Evolutionary conservation across 495 filamentous ascomycete genomes (phyloP), one percentile per base, ranked within the genome.

Genomic region (Sphaerosporella brunnea): DNA sequence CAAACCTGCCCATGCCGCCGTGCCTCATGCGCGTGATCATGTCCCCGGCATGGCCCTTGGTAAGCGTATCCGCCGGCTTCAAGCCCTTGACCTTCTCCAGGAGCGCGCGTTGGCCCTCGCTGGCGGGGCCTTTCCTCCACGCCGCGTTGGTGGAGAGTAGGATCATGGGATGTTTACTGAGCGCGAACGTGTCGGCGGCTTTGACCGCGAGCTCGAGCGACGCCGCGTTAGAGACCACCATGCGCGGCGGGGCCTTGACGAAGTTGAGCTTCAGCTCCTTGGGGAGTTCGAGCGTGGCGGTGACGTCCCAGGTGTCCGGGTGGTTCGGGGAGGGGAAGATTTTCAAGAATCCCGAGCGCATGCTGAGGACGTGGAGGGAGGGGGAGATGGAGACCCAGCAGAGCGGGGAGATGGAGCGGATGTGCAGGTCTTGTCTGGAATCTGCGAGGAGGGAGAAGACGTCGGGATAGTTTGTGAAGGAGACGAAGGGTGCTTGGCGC

Each of bases 21-120:
- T 83, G 78, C 53, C 78, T 84, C 48, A 94, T 54, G 59, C 93
- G 93, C 1, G 82, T 92, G 50, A 96, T 93, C 74, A 94, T 84
- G 65, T 97, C 90, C 16, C 71, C 71, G 25, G 90, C 92, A 55
- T 75, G 73, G 1, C 90, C 90, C 46, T 84, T 84, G 3, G 75
- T 92, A 35, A 94, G 49, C 90, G 57, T 40, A 69, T 64, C n/a
- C 4, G n/a, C 20, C 19, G 4, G n/a, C 16, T 38, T 2, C 34
- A 25, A n/a, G 8, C 10, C 15, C 3, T n/a, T 45, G 16, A 37
- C 18, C 32, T 46, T 45, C 2, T 16, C n/a, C 36, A 32, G 34
- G 26, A 86, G 72, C 2, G 66, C 62, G 0, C 94, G 45, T 57
- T 96, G 90, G 1, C 68, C 70, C 1, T 74, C 57, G 0, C 80